A percentile compares a stretch with the other conserved stretches of the same genome.
phyloP scores from a whole-genome alignment of 2,329 filamentous ascomycete species.

The Monosporascus sp. region DNA sequence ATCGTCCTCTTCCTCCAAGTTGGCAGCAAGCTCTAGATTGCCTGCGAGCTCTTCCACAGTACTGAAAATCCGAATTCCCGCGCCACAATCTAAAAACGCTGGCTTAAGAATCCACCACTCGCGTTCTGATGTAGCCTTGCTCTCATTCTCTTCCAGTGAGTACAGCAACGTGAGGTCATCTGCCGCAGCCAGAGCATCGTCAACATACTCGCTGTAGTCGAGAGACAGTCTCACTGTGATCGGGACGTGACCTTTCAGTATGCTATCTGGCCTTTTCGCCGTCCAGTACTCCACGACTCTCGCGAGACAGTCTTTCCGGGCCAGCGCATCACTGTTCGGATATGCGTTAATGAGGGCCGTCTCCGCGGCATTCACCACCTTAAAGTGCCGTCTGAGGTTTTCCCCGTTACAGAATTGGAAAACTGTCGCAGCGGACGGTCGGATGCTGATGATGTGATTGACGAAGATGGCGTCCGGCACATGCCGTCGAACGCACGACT shows the following conservation, averaged over 20 bases:
- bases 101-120: constrained; percentile 38
- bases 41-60: constrained; percentile 30
- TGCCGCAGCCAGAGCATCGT: constrained; percentile 30
- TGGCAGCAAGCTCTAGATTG: constrained; percentile 30
- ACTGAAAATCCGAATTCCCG: constrained; percentile 34
- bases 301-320: constrained; percentile 32
- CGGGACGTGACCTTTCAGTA: constrained; percentile 25
- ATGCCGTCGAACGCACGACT: constrained; percentile 23
- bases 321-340: constrained; percentile 33
- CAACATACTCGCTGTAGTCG: constrained; percentile 34
- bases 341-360: constrained; percentile 32
- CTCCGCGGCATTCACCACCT: constrained; percentile 23
- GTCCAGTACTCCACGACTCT: constrained; percentile 31
- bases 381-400: constrained; percentile 29
- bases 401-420: constrained; percentile 33
- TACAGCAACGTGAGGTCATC: constrained; percentile 30
- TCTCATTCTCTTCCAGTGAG: constrained; percentile 30
- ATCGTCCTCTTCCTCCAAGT: constrained; percentile 24
- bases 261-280: constrained; percentile 29
- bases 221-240: constrained; percentile 30
- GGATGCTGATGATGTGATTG: constrained; percentile 24
- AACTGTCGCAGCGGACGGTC: constrained; percentile 12
- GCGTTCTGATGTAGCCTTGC: constrained; percentile 19
- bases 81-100: constrained; percentile 34
- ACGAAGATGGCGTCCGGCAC: constrained; percentile 24